These are phyloP conservation scores for Cudoniella acicularis DNA, from an alignment of 495 filamentous ascomycete genomes.

Conservation along the genomic window DNA sequence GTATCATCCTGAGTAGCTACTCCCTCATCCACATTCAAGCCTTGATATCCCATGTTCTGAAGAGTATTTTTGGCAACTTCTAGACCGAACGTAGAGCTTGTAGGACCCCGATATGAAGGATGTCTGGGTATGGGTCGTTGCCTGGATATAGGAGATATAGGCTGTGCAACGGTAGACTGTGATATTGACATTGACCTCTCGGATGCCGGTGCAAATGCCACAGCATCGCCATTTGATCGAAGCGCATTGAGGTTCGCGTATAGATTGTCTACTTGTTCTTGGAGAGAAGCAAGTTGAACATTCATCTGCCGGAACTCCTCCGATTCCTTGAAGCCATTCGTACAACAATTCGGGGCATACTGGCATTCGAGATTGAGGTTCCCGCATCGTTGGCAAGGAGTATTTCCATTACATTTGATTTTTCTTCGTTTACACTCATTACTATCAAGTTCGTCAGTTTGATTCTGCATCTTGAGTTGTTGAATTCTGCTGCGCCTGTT, in stretches of 20 bases:
- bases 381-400: constrained; percentile 79
- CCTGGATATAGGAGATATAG: constrained; percentile 17
- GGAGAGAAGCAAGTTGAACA: constrained; percentile 67
- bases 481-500: too few species aligned
- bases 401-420: constrained; percentile 89
- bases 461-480: constrained; percentile 2
- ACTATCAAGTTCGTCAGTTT: constrained; percentile 33
- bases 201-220: constrained; percentile 13
- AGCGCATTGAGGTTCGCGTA: constrained; percentile 66
- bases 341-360: constrained; percentile 89
- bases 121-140: constrained; percentile 33
- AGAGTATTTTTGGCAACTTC: constrained; percentile 84
- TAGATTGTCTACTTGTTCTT: constrained; percentile 78
- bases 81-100: constrained; percentile 80
- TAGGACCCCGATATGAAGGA: constrained; percentile 77
- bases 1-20: constrained; percentile 49
- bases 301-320: constrained; percentile 82
- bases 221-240: constrained; percentile 16
- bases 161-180: constrained; percentile 6
- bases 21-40: constrained; percentile 44
- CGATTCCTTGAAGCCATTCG: constrained; percentile 76
- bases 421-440: constrained; percentile 89
- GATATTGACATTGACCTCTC: constrained; percentile 25
- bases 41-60: constrained; percentile 82
- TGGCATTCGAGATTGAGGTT: constrained; percentile 76